These are phyloP conservation scores for Metschnikowia peoriensis DNA, from an alignment of 805 yeast species.

Conservation along the genomic window DNA sequence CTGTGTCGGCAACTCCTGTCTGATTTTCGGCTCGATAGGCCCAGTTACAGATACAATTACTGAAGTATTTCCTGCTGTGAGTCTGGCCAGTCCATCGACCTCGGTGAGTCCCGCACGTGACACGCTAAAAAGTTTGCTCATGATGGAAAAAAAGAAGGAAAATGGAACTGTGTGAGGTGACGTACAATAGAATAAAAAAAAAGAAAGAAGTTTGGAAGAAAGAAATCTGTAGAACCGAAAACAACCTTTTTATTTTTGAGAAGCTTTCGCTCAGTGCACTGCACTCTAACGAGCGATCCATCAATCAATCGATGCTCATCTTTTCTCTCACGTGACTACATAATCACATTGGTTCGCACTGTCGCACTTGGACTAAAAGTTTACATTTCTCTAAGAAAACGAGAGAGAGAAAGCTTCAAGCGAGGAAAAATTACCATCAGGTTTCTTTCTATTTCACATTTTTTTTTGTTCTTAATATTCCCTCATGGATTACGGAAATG, in stretches of 20 bases:
- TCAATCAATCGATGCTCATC: too few relatives aligned
- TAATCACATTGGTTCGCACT: not conserved
- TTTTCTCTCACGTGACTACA: not conserved
- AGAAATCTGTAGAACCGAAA: too few relatives aligned
- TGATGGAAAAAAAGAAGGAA: not conserved
- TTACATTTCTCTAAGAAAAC: not conserved
- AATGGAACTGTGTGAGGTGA: too few relatives aligned
- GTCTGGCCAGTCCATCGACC: constrained; percentile 80
- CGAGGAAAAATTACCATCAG: too few relatives aligned
- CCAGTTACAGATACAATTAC: constrained; percentile 82
- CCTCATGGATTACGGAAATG: constrained; percentile 37
- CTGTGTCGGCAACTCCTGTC: constrained; percentile 80
- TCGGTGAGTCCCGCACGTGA: constrained; percentile 40
- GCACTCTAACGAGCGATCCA: too few relatives aligned
- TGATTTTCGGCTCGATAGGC: constrained; percentile 78
- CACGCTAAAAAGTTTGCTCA: constrained; percentile 12
- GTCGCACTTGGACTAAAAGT: not conserved
- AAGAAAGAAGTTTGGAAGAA: too few relatives aligned
- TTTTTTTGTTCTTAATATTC: too few relatives aligned
- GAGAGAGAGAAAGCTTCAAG: too few relatives aligned
- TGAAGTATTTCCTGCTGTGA: constrained; percentile 49
- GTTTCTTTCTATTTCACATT: too few relatives aligned
- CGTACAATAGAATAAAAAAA: too few relatives aligned
- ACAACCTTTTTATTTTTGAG: too few relatives aligned
- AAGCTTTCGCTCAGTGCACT: too few relatives aligned